Evolutionary conservation across 2,329 filamentous ascomycete genomes (phyloP).

Genomic region (Colletotrichum caudatum): DNA sequence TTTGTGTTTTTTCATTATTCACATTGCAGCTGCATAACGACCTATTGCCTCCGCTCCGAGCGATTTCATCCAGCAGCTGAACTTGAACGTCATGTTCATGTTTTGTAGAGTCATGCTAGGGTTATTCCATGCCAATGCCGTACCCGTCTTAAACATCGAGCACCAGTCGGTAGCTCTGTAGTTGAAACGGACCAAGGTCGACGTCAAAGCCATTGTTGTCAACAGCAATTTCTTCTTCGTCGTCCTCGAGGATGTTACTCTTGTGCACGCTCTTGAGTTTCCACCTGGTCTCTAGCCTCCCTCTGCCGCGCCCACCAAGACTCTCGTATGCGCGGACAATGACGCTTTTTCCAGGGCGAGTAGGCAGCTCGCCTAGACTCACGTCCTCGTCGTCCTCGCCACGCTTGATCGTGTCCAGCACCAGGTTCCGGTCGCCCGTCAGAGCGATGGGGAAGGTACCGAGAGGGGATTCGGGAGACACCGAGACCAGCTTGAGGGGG

Average conservation of each 20-base stretch:
- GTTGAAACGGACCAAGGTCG: constrained; percentile 69
- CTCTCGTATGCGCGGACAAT: constrained; percentile 74
- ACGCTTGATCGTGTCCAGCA: constrained; percentile 74
- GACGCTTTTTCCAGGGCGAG: constrained; percentile 56
- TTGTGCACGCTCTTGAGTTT: constrained; percentile 70
- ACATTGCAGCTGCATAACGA: no score
- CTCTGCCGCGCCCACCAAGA: constrained; percentile 71
- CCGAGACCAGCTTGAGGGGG: constrained; percentile 57
- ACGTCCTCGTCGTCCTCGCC: constrained; percentile 64
- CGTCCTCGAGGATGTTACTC: constrained; percentile 75
- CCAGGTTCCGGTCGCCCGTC: constrained; percentile 60
- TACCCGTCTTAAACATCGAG: not conserved
- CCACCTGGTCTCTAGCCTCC: constrained; percentile 60
- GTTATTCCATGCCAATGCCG: not conserved
- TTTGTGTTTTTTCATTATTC: no score
- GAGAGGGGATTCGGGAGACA: constrained; percentile 1
- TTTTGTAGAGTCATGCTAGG: no score
- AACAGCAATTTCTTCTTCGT: constrained; percentile 63
- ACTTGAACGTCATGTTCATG: no score
- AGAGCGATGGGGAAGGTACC: constrained; percentile 59
- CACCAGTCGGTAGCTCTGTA: constrained; percentile 66
- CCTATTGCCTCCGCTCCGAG: no score
- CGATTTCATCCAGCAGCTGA: accelerated
- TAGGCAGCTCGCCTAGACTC: constrained; percentile 20
- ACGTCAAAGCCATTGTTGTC: constrained; percentile 52